phyloP scores from a whole-genome alignment of 2,329 filamentous ascomycete species.

The Didymella lethalis region DNA sequence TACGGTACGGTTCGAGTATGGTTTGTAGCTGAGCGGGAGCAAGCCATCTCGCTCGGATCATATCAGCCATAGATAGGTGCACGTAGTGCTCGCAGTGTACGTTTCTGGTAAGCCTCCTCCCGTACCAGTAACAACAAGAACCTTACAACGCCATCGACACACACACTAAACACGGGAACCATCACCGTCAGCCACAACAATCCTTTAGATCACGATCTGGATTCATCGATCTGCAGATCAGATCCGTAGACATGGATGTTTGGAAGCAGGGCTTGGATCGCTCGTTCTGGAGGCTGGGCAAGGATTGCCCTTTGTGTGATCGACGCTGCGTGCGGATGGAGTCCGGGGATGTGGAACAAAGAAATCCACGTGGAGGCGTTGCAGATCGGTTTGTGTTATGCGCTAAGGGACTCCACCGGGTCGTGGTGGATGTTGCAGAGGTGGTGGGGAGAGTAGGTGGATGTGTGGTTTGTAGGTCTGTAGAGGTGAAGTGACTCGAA shows the following conservation, averaged over 20 bases:
- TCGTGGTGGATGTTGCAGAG: not conserved
- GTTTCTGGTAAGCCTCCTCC: not conserved
- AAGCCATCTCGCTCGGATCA: not conserved
- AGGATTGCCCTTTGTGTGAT: not conserved
- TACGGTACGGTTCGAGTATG: not conserved
- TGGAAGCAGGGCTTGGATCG: not conserved
- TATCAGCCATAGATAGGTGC: not conserved
- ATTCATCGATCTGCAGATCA: not conserved
- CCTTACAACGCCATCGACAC: not conserved
- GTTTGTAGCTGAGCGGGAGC: not conserved
- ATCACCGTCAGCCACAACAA: not conserved
- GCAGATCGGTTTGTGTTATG: not conserved
- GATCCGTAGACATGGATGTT: not conserved
- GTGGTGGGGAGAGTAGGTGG: not conserved
- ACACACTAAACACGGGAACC: not conserved
- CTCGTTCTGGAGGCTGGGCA: not conserved
- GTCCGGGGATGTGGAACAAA: not conserved
- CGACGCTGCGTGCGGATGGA: constrained; percentile 1
- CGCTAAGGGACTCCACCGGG: not conserved
- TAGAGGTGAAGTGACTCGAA: not conserved
- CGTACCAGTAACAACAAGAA: not conserved
- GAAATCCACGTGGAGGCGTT: not conserved
- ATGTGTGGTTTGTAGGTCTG: not conserved
- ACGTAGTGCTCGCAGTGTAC: not conserved
- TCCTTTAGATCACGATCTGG: not conserved